Evolutionary conservation across 306 rosid species (phyloP), one percentile per base, ranked within the genome.

Genomic region (Quercus glauca): DNA sequence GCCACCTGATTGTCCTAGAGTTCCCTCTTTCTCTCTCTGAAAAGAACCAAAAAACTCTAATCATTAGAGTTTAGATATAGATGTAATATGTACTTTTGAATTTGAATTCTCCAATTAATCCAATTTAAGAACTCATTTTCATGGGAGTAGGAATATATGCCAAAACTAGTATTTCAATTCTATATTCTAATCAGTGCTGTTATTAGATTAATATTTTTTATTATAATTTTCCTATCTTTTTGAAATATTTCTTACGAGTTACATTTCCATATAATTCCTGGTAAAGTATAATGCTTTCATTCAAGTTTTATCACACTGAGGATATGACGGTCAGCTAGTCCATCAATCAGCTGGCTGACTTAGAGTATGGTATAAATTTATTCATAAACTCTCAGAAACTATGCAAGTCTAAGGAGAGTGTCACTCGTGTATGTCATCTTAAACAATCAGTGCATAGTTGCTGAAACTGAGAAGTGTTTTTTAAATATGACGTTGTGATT

Each of bases 401-500:
- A n/a, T 68, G 49, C 51, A 37, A n/a, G n/a, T 37, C 45, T 35
- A 68, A 35, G 13, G 6, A 2, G 52, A 35, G 15, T 68, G 17
- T 19, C 52, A 68, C 41, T 63, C 17, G 2, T 63, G 9, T 6
- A 63, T 59, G 11, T 23, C 25, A 23, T 59, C 72, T 31, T 28
- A 7, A 67, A 19, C 51, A 31, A 10, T 10, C 25, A 17, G 15
- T 18, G 1, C 29, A 6, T 5, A 4, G n/a, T 17, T 64, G 1
- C 31, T 63, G 63, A 61, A 77, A 52, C 19, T 64, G 15, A 53
- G 71, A 79, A 4, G 17, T 55, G 20, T 71, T 70, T 20, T 8
- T 77, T 60, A 69, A 14, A 20, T 51, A 19, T n/a, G 76, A 64
- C 60, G 68, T 49, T 82, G 43, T 73, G 37, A 79, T 75, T 25